Conservation (phyloP, 2,329 filamentous ascomycete species). For the Aspergillus ustus region DNA sequence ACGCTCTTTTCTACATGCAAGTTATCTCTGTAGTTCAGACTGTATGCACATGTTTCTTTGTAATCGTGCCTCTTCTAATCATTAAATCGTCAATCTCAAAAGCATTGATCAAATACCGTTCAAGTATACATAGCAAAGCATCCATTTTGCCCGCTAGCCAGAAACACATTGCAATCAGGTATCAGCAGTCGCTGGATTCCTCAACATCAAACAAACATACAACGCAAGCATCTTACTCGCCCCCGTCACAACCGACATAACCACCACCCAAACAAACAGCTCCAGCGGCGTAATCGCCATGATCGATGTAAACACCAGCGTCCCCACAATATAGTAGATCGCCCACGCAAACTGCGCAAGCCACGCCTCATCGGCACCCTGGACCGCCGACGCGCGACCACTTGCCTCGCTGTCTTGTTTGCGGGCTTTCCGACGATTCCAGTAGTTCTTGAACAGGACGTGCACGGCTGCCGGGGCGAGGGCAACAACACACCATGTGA, state of each 20-base stretch:
- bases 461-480: background rate
- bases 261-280: conserved; percentile 2
- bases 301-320: conserved; percentile 1
- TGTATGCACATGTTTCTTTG: too few species aligned
- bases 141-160: too few species aligned
- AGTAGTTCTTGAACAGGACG: background rate
- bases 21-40: too few species aligned
- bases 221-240: background rate
- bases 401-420: background rate
- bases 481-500: background rate
- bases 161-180: too few species aligned
- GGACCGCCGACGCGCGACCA: background rate
- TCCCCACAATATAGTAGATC: background rate
- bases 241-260: background rate
- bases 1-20: too few species aligned
- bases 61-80: too few species aligned
- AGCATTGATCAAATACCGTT: too few species aligned
- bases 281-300: conserved; percentile 3
- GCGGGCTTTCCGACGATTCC: too few species aligned
- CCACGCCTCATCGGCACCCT: background rate
- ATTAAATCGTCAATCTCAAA: too few species aligned
- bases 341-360: conserved; percentile 1
- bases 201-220: conserved; percentile 1
- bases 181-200: background rate
- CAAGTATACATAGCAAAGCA: too few species aligned